Base-by-base conservation (phyloP, 192 early-diverging fungal species). In the Coemansia sp. region DNA sequence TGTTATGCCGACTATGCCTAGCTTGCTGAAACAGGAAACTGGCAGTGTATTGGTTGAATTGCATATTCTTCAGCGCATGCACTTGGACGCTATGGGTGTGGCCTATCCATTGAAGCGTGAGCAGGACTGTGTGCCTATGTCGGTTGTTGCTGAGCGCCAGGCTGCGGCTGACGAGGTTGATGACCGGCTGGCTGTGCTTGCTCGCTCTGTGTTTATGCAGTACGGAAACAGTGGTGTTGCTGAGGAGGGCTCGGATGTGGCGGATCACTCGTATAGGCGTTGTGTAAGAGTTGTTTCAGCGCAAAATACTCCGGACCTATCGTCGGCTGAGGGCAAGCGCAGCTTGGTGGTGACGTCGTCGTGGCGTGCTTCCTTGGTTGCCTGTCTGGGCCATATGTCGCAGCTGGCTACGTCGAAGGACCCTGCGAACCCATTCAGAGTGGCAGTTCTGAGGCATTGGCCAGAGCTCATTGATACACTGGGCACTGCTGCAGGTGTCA, bases 11-110 rank as follows among this genome's bases (percentile, higher is more conserved):
- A 92, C 94, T 40, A 69, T 95, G 63, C 95, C 95, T 18, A 95
- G 95, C 59, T 64, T 97, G 43, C 85, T 96, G 24, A 95, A 93
- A 66, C 94, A 95, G 71, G 95, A 97, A 76, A 93, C 94, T 11
- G 82, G 76, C 26, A 88, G 84, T 68, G 85, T 87, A 48, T 79
- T 88, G 67, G 83, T 91, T 63, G 74, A 87, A 67, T 82, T 84
- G 39, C 85, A 73, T 61, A 91, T 94, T 28, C 79, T 97, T 62
- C 87, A 90, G 69, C 91, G 91, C 62, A 91, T 93, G 87, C 87
- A 89, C 31, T 35, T 57, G 18, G 78, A 86, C 21, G 79, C 78
- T 1, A 38, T 76, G 11, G 73, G 69, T 4, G 53, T 60, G 1
- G 42, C 34, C 2, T 36, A 53, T 68, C 2, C 38, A 0, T 5